phyloP scores from a whole-genome alignment of 306 rosid species.

The Bauhinia variegata region DNA sequence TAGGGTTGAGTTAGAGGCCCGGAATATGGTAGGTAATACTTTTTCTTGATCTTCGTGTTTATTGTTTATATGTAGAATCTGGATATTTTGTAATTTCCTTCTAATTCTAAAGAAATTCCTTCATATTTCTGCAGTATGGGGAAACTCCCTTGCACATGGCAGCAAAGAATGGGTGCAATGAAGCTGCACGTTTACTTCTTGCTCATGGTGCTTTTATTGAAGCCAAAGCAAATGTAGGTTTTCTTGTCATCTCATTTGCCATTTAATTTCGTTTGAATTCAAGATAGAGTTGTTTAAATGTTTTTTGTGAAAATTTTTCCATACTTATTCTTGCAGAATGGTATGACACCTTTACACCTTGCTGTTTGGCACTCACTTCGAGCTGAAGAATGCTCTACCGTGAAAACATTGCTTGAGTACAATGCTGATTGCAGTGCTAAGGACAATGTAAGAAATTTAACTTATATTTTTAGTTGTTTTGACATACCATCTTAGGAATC shows the following conservation, averaged over 20 bases:
- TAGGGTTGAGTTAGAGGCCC: slow-evolving; percentile 79
- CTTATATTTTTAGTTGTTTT: slow-evolving; percentile 18
- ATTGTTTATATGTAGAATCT: slow-evolving; percentile 9
- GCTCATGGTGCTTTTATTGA: slow-evolving; percentile 76
- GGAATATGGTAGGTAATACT: slow-evolving; percentile 73
- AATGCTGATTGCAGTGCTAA: slow-evolving; percentile 87
- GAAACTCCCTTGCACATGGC: slow-evolving; percentile 99
- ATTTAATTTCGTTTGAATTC: slow-evolving; percentile 31
- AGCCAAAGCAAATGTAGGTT: slow-evolving; percentile 88
- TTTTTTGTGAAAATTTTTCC: slow-evolving; percentile 31
- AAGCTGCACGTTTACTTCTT: slow-evolving; percentile 71
- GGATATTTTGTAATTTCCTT: slow-evolving; percentile 10
- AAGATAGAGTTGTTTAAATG: slow-evolving; percentile 17
- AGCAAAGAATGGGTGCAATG: slow-evolving; percentile 88
- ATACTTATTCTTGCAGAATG: slow-evolving; percentile 67
- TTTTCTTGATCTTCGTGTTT: slow-evolving; percentile 6
- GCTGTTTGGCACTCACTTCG: slow-evolving; percentile 92
- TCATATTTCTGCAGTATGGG: slow-evolving; percentile 67
- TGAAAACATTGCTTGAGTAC: slow-evolving; percentile 68
- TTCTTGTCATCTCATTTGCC: slow-evolving; percentile 34
- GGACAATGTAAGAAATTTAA: slow-evolving; percentile 61
- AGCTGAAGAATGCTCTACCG: slow-evolving; percentile 74
- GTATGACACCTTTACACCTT: slow-evolving; percentile 97
- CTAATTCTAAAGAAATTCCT: slow-evolving; percentile 10
- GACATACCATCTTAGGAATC: slow-evolving; percentile 23